Evolutionary conservation across 2,329 filamentous ascomycete genomes (phyloP), one percentile per base, ranked within the genome.

Genomic region (Verticillium nonalfalfae): DNA sequence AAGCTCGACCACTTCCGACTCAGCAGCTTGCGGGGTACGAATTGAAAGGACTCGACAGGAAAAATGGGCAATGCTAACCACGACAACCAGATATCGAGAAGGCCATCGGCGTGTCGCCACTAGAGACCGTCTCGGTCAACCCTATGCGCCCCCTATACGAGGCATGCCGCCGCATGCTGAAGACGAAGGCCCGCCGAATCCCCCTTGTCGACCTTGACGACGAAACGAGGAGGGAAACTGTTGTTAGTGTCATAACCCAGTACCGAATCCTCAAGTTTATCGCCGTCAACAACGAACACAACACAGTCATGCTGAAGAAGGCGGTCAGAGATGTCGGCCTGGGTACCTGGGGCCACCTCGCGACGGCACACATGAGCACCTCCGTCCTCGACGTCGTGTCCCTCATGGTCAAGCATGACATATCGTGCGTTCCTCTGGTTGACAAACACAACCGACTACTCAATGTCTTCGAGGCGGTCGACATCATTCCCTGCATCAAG

Each of bases 251-350:
- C 64, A 90, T 99, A 62, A 99, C 95, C 0, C 95, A 99, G 75
- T 99, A 99, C 76, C 90, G 96, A 62, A 98, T 99, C 68, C 85
- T 99, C 66, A 99, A 99, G 74, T 99, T 99, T 74, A 96, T 99
- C 64, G 93, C 95, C 11, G 94, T 99, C 75, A 99, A 99, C 75
- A 86, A 85, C 68, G 85, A 88, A 70, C 87, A 89, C 68, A 90
- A 96, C 72, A 97, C 94, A 4, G 89, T 96, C 68, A 85, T 93
- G 71, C 79, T 99, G 64, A 91, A 91, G 72, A 97, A 96, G 77
- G 89, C 92, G 10, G 81, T 99, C 61, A 85, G 86, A 63, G 93
- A 97, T 65, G 85, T 98, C 60, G 86, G 87, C 33, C 81, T 99
- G 9, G 96, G 95, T 59, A 94, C 92, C 1, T 98, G 97, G 74